Percentiles rank a stretch among this genome's conserved stretches.
These are phyloP conservation scores for Mycena alexandri DNA, from an alignment of 768 basidiomycete genomes.

Conservation along the genomic window DNA sequence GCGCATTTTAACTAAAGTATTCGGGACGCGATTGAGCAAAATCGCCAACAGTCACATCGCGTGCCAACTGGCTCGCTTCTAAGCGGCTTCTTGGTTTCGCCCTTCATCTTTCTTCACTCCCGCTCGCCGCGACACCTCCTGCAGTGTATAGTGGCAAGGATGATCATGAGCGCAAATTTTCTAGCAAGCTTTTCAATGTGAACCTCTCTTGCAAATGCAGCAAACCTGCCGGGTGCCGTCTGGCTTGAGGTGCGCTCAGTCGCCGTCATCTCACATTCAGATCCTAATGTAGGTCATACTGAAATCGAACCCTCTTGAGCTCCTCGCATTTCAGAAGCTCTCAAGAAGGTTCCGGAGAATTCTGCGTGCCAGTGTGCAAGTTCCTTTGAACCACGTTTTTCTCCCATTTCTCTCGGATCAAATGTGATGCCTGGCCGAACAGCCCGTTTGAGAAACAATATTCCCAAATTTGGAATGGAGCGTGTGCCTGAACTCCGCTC, in stretches of 20 bases:
- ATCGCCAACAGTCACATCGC: constrained; percentile 12
- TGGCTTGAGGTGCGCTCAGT: constrained; percentile 14
- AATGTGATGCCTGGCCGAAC: too few relatives aligned
- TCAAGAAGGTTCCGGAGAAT: constrained; percentile 12
- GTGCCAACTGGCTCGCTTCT: not conserved
- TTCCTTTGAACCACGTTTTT: too few relatives aligned
- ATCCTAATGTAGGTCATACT: constrained; percentile 19
- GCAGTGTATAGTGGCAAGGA: too few relatives aligned
- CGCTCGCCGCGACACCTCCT: not conserved
- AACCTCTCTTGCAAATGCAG: not conserved
- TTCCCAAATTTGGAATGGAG: too few relatives aligned
- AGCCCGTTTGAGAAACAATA: too few relatives aligned
- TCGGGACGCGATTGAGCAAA: too few relatives aligned
- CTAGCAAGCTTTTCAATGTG: constrained; percentile 13
- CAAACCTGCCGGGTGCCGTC: not conserved
- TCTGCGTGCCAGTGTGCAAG: too few relatives aligned
- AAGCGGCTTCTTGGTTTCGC: too few relatives aligned
- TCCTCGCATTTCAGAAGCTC: constrained; percentile 19
- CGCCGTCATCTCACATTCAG: not conserved
- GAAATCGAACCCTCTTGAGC: constrained; percentile 15
- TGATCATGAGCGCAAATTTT: not conserved
- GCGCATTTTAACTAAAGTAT: too few relatives aligned
- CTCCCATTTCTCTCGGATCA: too few relatives aligned
- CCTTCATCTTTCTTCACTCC: not conserved
- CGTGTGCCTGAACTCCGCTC: too few relatives aligned